Evolutionary conservation across 441 rosid genomes (phyloP).

Genomic region (Erodium moschatum): DNA sequence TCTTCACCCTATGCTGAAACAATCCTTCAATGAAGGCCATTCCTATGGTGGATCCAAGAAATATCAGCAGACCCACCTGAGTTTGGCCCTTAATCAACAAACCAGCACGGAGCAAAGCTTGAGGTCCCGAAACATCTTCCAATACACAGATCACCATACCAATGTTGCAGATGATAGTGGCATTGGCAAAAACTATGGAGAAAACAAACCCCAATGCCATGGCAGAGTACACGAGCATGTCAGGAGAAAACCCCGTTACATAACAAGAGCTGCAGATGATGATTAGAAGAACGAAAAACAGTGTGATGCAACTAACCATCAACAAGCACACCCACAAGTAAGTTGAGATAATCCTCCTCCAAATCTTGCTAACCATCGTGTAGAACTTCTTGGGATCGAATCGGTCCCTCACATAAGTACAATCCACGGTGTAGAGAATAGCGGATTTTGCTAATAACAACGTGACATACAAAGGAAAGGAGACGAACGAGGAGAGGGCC

Average conservation of each 20-base stretch:
- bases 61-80: slow-evolving; percentile 78
- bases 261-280: slow-evolving; percentile 42
- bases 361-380: slow-evolving; percentile 39
- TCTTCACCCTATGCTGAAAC: slow-evolving; percentile 85
- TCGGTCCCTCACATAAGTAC: slow-evolving; percentile 50
- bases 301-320: slow-evolving; percentile 47
- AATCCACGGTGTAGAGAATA: slow-evolving; percentile 67
- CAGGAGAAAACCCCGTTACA: slow-evolving; percentile 48
- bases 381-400: slow-evolving; percentile 45
- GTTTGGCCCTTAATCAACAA: slow-evolving; percentile 75
- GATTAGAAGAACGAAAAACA: slow-evolving; percentile 55
- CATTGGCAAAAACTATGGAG: slow-evolving; percentile 73
- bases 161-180: slow-evolving; percentile 58
- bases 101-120: slow-evolving; percentile 55
- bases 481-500: slow-evolving; percentile 50
- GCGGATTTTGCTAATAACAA: slow-evolving; percentile 57
- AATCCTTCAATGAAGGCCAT: slow-evolving; percentile 67
- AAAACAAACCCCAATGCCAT: slow-evolving; percentile 50
- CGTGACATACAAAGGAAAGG: slow-evolving; percentile 67
- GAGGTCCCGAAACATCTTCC: slow-evolving; percentile 78
- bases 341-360: slow-evolving; percentile 56
- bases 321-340: slow-evolving; percentile 62
- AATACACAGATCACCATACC: slow-evolving; percentile 65
- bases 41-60: slow-evolving; percentile 72
- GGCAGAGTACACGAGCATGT: slow-evolving; percentile 46